A percentile compares a stretch with the other conserved stretches of the same genome.
These are phyloP conservation scores for Elongisporangium anandrum DNA, from an alignment of 352 stramenopile species.

Conservation along the genomic window DNA sequence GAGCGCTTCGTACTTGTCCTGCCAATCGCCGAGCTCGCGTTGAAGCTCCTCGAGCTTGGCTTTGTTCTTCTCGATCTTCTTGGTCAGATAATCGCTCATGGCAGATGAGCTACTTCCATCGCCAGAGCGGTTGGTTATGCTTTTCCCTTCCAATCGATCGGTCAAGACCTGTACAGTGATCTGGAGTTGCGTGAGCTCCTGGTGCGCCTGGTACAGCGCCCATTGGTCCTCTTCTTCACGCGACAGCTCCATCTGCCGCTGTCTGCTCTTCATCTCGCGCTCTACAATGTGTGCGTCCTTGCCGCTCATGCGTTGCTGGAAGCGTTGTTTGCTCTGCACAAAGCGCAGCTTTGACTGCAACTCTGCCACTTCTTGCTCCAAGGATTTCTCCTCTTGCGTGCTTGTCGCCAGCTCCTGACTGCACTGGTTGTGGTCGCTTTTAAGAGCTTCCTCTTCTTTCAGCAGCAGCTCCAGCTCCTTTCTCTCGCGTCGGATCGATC, in stretches of 20 bases:
- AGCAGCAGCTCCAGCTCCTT: constrained; percentile 40
- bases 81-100: constrained; percentile 38
- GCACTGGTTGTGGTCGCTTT: constrained; percentile 26
- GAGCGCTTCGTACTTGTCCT: constrained; percentile 35
- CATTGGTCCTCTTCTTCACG: constrained; percentile 56
- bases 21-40: constrained; percentile 17
- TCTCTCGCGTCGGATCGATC: constrained; percentile 8
- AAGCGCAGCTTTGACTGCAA: constrained; percentile 34
- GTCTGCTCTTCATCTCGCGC: constrained; percentile 37
- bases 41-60: constrained; percentile 35
- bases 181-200: constrained; percentile 58
- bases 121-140: constrained; percentile 4
- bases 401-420: constrained; percentile 20
- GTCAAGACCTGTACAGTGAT: constrained; percentile 42
- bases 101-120: constrained; percentile 13
- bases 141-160: constrained; percentile 10
- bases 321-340: constrained; percentile 42
- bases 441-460: constrained; percentile 26
- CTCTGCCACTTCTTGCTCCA: constrained; percentile 29
- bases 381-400: constrained; percentile 17
- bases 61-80: constrained; percentile 43
- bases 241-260: constrained; percentile 34
- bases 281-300: constrained; percentile 13
- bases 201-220: constrained; percentile 40
- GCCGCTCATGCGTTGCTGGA: constrained; percentile 40